A percentile compares a stretch with the other conserved stretches of the same genome.
These are phyloP conservation scores for Kluyveromyces wickerhamii DNA, from an alignment of 805 yeast species.

Conservation along the genomic window DNA sequence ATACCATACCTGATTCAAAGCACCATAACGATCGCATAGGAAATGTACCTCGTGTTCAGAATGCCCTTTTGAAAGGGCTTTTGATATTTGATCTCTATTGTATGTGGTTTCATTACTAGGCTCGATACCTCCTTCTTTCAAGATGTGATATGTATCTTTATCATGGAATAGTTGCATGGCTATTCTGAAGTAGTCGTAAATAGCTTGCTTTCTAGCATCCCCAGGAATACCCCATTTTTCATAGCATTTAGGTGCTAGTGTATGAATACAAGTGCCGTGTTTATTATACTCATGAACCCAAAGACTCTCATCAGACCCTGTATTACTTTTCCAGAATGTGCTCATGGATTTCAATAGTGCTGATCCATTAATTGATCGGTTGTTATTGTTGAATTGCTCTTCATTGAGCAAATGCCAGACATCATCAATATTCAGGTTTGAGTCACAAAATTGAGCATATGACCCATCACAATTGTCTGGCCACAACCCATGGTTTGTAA, in stretches of 20 bases:
- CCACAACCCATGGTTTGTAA: constrained; percentile 85
- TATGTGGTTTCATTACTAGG: constrained; percentile 57
- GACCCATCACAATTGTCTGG: constrained; percentile 82
- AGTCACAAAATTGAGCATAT: constrained; percentile 72
- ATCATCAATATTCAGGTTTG: constrained; percentile 44
- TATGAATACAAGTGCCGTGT: constrained; percentile 87
- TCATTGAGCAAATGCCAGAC: constrained; percentile 38
- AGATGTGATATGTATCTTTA: constrained; percentile 61
- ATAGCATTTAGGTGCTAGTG: constrained; percentile 70
- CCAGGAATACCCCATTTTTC: constrained; percentile 23
- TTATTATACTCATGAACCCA: constrained; percentile 94
- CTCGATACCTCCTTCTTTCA: constrained; percentile 58
- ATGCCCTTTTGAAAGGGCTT: constrained; percentile 43
- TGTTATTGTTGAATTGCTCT: constrained; percentile 16
- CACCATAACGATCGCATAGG: constrained; percentile 47
- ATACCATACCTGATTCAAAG: constrained; percentile 57
- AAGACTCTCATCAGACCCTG: constrained; percentile 56
- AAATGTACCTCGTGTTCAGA: constrained; percentile 49
- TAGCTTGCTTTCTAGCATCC: constrained; percentile 30
- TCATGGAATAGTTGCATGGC: constrained; percentile 49
- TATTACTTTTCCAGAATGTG: constrained; percentile 63
- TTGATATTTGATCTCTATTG: constrained; percentile 44
- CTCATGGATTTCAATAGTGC: constrained; percentile 52
- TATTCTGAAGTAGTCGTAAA: constrained; percentile 62
- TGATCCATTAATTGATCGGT: constrained; percentile 34